Conservation (phyloP, 768 basidiomycete species). For the Tylopilus felleus region DNA sequence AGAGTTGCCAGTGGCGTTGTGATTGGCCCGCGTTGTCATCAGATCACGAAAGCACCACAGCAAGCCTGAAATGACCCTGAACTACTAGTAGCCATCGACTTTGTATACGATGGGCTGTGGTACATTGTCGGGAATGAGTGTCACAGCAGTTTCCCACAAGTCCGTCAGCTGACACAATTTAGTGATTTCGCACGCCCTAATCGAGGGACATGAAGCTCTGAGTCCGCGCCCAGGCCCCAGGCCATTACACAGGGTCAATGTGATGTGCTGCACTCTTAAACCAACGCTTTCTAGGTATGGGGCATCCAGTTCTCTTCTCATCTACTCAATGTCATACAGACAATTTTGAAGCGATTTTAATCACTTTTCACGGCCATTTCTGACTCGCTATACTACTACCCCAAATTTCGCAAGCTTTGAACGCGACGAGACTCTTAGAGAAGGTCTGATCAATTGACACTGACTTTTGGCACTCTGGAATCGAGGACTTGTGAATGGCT, state of each 20-base stretch:
- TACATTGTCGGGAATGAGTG: not conserved
- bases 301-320: not conserved
- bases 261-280: not conserved
- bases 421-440: not conserved
- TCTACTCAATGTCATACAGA: not conserved
- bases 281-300: not conserved
- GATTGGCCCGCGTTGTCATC: not conserved
- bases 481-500: not conserved
- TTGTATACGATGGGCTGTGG: not conserved
- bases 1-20: not conserved
- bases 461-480: too few species aligned
- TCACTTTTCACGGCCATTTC: too few species aligned
- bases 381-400: too few species aligned
- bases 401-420: too few species aligned
- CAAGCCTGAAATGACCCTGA: not conserved
- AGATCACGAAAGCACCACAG: not conserved
- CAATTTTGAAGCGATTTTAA: not conserved
- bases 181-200: not conserved
- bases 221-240: too few species aligned
- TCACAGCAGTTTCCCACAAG: not conserved
- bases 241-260: too few species aligned
- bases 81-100: not conserved
- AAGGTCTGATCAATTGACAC: not conserved
- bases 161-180: not conserved
- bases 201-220: not conserved